Evolutionary conservation across 2,329 filamentous ascomycete genomes (phyloP).

Genomic region (Pseudohalonectria lignicola): DNA sequence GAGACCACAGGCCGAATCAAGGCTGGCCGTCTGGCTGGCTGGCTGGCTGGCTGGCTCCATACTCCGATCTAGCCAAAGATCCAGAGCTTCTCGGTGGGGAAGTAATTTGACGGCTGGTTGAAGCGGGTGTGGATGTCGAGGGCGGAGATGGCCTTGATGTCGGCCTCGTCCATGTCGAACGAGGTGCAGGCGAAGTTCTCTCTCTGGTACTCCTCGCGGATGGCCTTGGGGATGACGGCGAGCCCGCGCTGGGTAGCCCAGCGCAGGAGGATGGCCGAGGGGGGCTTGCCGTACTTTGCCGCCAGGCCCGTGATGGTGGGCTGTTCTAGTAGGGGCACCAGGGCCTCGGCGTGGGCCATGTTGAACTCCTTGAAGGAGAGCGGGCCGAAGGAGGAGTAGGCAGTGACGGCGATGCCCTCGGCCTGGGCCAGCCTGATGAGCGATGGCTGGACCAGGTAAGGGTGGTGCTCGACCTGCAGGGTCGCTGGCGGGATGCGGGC

Average conservation of each 20-base stretch:
- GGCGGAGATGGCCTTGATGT: constrained; percentile 43
- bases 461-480: constrained; percentile 85
- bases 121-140: constrained; percentile 46
- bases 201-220: constrained; percentile 33
- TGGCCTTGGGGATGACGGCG: constrained; percentile 66
- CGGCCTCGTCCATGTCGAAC: constrained; percentile 41
- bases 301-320: constrained; percentile 52
- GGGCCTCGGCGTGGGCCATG: constrained; percentile 54
- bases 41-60: too few species aligned
- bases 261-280: constrained; percentile 72
- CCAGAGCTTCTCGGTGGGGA: constrained; percentile 43
- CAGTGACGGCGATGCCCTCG: constrained; percentile 65
- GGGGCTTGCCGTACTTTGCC: constrained; percentile 57
- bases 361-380: constrained; percentile 69
- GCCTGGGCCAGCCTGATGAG: constrained; percentile 59
- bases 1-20: too few species aligned
- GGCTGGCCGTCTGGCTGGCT: too few species aligned
- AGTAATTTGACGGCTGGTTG: constrained; percentile 48
- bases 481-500: constrained; percentile 63
- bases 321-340: constrained; percentile 61
- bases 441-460: constrained; percentile 67
- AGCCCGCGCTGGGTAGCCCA: constrained; percentile 79
- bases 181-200: constrained; percentile 45
- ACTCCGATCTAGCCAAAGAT: constrained; percentile 44
- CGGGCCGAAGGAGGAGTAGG: constrained; percentile 77